A percentile compares a stretch with the other conserved stretches of the same genome.
phyloP scores from a whole-genome alignment of 257 asterid species.

The Eucommia ulmoides region DNA sequence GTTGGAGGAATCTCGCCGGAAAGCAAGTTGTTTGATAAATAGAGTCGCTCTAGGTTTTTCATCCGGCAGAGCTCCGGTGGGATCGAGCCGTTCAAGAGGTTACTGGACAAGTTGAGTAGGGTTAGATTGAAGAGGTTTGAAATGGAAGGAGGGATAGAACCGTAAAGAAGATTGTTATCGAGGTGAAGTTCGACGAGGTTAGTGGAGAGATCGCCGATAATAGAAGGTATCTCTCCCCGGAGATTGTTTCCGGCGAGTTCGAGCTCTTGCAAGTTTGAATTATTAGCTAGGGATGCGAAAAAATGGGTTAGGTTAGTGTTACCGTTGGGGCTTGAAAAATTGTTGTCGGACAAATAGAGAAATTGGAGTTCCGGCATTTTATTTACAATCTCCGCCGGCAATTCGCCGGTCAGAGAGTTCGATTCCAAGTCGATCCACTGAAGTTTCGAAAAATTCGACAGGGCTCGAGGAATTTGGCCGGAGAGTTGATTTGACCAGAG shows the following conservation, averaged over 20 bases:
- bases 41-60: conserved; percentile 51
- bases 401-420: conserved; percentile 48
- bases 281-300: conserved; percentile 38
- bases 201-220: conserved; percentile 47
- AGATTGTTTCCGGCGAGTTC: conserved; percentile 56
- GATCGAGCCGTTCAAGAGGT: conserved; percentile 55
- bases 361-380: conserved; percentile 39
- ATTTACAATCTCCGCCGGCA: conserved; percentile 35
- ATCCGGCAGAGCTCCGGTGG: conserved; percentile 42
- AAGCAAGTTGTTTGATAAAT: conserved; percentile 43
- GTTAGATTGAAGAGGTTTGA: conserved; percentile 51
- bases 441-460: conserved; percentile 46
- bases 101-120: conserved; percentile 57
- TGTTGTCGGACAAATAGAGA: conserved; percentile 56
- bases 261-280: conserved; percentile 56
- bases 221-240: conserved; percentile 66
- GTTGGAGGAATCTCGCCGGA: conserved; percentile 45
- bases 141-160: conserved; percentile 50
- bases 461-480: conserved; percentile 46
- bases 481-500: conserved; percentile 65
- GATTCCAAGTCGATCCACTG: conserved; percentile 75
- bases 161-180: conserved; percentile 44
- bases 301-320: conserved; percentile 52
- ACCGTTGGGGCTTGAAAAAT: conserved; percentile 38
- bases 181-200: conserved; percentile 46